Evolutionary conservation across 306 rosid genomes (phyloP), one percentile per base, ranked within the genome.

Genomic region (Acacia crassicarpa): DNA sequence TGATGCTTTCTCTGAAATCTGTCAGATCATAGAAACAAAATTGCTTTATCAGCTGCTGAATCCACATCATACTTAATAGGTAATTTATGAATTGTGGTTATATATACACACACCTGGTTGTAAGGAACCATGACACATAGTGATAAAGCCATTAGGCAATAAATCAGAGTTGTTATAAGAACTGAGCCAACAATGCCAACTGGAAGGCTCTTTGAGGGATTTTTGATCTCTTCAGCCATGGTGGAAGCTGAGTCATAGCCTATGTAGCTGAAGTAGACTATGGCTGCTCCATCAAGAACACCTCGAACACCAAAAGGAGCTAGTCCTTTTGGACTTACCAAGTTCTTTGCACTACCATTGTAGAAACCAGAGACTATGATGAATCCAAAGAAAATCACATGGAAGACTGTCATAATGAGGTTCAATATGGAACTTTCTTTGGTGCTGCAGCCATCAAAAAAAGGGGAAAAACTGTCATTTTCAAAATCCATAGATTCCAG

Each of bases 211-310:
- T 78, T 91, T 6, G 85, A 83, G 78, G 98, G 99, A 70, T 87
- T 89, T 80, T 86, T 91, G 43, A 90, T 92, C 84, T 95, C 99
- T 81, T 95, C 99, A 30, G 99, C 99, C 91, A 95, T 83, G 33
- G 99, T 95, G 82, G 99, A 93, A 81, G 92, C 99, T 15, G 99
- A 93, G 84, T 95, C 98, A 82, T 93, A 95, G 49, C 99, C 99
- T 58, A 95, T 95, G 73, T 93, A 95, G 83, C 97, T 93, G 80
- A 95, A 90, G 82, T 95, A 95, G 19, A 95, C 99, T 63, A 84
- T 81, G 67, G 99, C 97, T 72, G 99, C 98, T 82, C 99, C 99
- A 79, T 95, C 95, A 77, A 95, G 85, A 83, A 93, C 82, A 59
- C 92, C 91, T 85, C 89, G 86, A 20, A 84, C 88, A 44, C 99